Conservation (phyloP, 2,329 filamentous ascomycete species). For the Aspergillus pseudoterreus region DNA sequence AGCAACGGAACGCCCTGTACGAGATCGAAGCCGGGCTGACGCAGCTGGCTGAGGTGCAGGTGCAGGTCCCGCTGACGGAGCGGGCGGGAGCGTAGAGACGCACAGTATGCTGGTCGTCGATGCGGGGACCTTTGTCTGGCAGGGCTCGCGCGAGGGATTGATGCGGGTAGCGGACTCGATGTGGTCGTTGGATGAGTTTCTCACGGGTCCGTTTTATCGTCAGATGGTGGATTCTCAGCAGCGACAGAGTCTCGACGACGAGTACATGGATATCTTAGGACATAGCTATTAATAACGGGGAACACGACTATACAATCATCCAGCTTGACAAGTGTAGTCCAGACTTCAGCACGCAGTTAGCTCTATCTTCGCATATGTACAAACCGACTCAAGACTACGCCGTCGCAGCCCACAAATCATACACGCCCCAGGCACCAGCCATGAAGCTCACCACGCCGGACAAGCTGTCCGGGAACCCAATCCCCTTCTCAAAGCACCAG, state of each 20-base stretch:
- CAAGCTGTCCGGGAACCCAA: constrained; percentile 54
- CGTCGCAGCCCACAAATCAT: constrained; percentile 44
- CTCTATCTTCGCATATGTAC: neutral
- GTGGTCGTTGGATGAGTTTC: constrained; percentile 17
- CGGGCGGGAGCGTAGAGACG: constrained; percentile 3
- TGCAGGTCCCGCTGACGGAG: constrained; percentile 19
- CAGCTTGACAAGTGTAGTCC: too few relatives aligned
- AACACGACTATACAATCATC: too few relatives aligned
- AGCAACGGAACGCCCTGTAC: constrained; percentile 23
- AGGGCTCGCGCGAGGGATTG: constrained; percentile 8
- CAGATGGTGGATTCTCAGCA: constrained; percentile 13
- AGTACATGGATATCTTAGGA: neutral
- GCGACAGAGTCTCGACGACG: neutral
- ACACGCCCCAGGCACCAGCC: constrained; percentile 45
- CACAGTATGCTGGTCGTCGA: constrained; percentile 17
- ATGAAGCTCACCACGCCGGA: constrained; percentile 57
- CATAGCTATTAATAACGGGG: too few relatives aligned
- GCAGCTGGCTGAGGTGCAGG: constrained; percentile 16
- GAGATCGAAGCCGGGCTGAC: constrained; percentile 20
- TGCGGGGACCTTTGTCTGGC: constrained; percentile 25
- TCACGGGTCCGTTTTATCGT: constrained; percentile 15
- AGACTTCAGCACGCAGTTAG: neutral
- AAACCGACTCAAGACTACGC: constrained; percentile 8
- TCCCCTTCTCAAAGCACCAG: constrained; percentile 69
- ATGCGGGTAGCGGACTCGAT: constrained; percentile 4